phyloP scores from a whole-genome alignment of 192 early-diverging fungal genomes.

The Fimicolochytrium jonesii region DNA sequence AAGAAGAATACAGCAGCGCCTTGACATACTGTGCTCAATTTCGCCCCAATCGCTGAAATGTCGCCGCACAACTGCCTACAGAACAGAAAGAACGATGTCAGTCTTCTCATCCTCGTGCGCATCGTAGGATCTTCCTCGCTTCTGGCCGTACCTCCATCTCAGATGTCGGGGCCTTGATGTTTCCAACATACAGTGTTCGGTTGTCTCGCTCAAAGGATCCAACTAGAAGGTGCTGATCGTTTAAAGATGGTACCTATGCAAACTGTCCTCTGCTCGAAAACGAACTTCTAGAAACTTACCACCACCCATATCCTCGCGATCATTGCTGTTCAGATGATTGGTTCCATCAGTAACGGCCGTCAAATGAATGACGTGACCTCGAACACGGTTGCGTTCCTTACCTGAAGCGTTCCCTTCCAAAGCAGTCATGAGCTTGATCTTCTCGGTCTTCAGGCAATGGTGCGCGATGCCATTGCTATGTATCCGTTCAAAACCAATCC shows the following conservation, averaged over 20 bases:
- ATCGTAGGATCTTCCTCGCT: too few species aligned
- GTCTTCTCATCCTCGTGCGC: too few species aligned
- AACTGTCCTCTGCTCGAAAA: not conserved
- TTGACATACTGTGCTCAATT: slow-evolving; percentile 66
- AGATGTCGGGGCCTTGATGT: slow-evolving; percentile 29
- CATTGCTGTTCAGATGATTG: too few species aligned
- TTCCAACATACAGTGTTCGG: slow-evolving; percentile 76
- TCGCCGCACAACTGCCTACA: slow-evolving; percentile 44
- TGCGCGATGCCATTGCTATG: slow-evolving; percentile 50
- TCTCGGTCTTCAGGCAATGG: slow-evolving; percentile 45
- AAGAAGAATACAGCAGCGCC: too few species aligned
- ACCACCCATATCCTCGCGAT: slow-evolving; percentile 60
- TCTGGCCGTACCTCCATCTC: slow-evolving; percentile 34
- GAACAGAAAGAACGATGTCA: not conserved
- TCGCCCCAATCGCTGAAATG: slow-evolving; percentile 77
- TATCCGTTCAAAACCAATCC: too few species aligned
- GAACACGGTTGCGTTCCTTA: not conserved
- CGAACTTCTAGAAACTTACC: slow-evolving; percentile 37
- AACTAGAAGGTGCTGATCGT: slow-evolving; percentile 38
- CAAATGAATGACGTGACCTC: not conserved
- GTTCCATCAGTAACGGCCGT: too few species aligned
- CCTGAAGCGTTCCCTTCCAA: slow-evolving; percentile 69
- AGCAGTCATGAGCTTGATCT: slow-evolving; percentile 56
- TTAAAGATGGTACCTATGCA: slow-evolving; percentile 2
- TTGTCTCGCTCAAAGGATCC: slow-evolving; percentile 76